A percentile compares a stretch with the other conserved stretches of the same genome.
Evolutionary conservation across 2,329 filamentous ascomycete genomes (phyloP).

Genomic region (Beauveria rudraprayagi): DNA sequence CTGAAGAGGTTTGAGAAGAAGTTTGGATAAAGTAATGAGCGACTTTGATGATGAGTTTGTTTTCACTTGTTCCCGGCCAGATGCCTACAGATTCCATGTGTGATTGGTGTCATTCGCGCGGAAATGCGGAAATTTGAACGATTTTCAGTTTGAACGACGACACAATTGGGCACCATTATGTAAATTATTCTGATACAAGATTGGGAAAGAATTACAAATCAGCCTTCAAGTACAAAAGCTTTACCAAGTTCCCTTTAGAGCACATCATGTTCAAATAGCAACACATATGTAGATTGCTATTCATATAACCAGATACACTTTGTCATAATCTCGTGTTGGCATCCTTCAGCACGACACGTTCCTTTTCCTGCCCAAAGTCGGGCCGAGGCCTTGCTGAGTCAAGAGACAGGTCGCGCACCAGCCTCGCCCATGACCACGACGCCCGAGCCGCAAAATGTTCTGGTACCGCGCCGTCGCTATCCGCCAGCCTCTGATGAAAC

Average conservation of each 20-base stretch:
- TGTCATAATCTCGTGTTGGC: not conserved
- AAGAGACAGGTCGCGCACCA: slow-evolving; percentile 25
- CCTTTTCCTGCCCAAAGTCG: not conserved
- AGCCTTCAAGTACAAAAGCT: too few relatives aligned
- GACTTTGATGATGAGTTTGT: not conserved
- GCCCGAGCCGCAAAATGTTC: slow-evolving; percentile 46
- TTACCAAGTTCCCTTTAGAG: too few relatives aligned
- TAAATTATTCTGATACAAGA: not conserved
- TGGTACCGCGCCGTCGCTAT: slow-evolving; percentile 41
- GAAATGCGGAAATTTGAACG: not conserved
- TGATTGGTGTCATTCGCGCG: not conserved
- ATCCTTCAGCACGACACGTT: not conserved
- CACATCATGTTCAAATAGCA: too few relatives aligned
- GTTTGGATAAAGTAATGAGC: slow-evolving; percentile 37
- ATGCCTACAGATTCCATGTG: not conserved
- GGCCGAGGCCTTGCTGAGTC: not conserved
- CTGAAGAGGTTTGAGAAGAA: slow-evolving; percentile 75
- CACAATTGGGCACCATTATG: not conserved
- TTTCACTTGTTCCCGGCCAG: not conserved
- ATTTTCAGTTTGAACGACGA: not conserved
- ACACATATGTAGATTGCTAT: too few relatives aligned
- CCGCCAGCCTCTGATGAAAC: slow-evolving; percentile 53
- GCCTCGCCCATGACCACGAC: slow-evolving; percentile 38
- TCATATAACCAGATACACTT: too few relatives aligned
- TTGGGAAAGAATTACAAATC: not conserved